Base-by-base conservation (phyloP, 768 basidiomycete species). In the Mrakia hoshinonis region DNA sequence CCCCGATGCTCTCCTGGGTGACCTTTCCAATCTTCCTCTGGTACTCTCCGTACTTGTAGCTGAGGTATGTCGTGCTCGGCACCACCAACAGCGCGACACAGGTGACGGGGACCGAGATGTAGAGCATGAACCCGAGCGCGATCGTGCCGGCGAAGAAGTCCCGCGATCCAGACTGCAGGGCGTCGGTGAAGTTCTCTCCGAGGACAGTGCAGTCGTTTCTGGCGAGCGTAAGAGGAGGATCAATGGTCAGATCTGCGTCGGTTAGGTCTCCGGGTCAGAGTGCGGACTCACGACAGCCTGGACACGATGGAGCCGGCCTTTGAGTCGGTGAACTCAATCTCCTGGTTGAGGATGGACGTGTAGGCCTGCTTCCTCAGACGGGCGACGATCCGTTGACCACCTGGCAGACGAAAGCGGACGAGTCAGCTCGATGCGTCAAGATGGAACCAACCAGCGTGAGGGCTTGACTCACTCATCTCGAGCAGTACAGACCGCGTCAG, bases 281-380 rank as follows among this genome's bases (percentile, higher is more conserved):
- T 4, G 31, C n/a, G 46, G 26, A 65, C 65, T 49, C 7, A 72
- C 70, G 67, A 68, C 1, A 73, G 43, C 13, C 72, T 49, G 10
- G 72, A 68, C 29, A 73, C 72, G 34, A 73, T 73, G 29, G 60
- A 55, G 0, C 72, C 72, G 52, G 72, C 72, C 36, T 61, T 60
- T 13, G 67, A 51, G 31, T 73, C 72, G 31, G 67, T 73, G 61
- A 51, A 73, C 49, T 73, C 66, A 36, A 73, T 69, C 62, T 73
- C 72, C 31, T 73, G 72, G 20, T 73, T 60, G 24, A 73, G 24
- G 2, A 73, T 67, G 13, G 60, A 63, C 12, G 24, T 39, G 43
- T 73, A 73, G 15, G 67, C 67, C 58, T 64, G 48, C 24, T 72
- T 67, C 13, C 72, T 61, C n/a, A 73, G 46, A n/a, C 72, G 47